phyloP scores from a whole-genome alignment of 352 stramenopile species.

The Pythium scleroteichum region DNA sequence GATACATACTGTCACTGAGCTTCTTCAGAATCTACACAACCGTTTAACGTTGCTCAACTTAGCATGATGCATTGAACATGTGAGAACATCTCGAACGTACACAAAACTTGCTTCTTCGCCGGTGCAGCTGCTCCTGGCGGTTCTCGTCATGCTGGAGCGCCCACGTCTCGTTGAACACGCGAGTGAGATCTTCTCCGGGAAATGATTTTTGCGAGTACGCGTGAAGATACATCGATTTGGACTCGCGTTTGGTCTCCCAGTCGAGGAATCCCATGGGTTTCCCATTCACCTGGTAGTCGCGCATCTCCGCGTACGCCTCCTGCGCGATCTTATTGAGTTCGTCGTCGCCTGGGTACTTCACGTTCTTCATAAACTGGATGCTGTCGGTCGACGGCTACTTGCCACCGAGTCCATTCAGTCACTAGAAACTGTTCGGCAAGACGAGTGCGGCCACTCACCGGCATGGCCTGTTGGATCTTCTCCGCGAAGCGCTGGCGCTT shows the following conservation, averaged over 20 bases:
- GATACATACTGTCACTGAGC: slow-evolving; percentile 83
- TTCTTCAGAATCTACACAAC: slow-evolving; percentile 73
- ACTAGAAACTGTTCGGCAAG: background rate
- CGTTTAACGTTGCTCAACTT: background rate
- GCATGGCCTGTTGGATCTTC: slow-evolving; percentile 87
- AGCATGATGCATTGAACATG: background rate
- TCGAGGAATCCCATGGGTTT: slow-evolving; percentile 62
- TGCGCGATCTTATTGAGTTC: slow-evolving; percentile 78
- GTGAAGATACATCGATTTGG: slow-evolving; percentile 88
- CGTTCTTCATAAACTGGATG: slow-evolving; percentile 89
- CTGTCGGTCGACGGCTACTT: slow-evolving; percentile 75
- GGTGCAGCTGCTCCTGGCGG: slow-evolving; percentile 71
- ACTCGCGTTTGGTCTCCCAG: slow-evolving; percentile 83
- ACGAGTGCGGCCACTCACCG: slow-evolving; percentile 35
- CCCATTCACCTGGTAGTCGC: slow-evolving; percentile 78
- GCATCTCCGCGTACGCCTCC: slow-evolving; percentile 80
- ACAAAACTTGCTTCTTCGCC: slow-evolving; percentile 80
- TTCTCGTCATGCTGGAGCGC: slow-evolving; percentile 71
- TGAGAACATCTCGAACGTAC: slow-evolving; percentile 40
- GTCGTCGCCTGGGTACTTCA: slow-evolving; percentile 77
- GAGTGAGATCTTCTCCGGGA: slow-evolving; percentile 63
- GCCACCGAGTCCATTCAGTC: background rate
- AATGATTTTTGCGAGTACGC: slow-evolving; percentile 77
- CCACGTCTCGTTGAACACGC: slow-evolving; percentile 82
- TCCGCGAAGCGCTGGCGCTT: slow-evolving; percentile 85